Evolutionary conservation across 1,284 basidiomycete genomes (phyloP), one percentile per base, ranked within the genome.

Genomic region (Ganoderma boninense): DNA sequence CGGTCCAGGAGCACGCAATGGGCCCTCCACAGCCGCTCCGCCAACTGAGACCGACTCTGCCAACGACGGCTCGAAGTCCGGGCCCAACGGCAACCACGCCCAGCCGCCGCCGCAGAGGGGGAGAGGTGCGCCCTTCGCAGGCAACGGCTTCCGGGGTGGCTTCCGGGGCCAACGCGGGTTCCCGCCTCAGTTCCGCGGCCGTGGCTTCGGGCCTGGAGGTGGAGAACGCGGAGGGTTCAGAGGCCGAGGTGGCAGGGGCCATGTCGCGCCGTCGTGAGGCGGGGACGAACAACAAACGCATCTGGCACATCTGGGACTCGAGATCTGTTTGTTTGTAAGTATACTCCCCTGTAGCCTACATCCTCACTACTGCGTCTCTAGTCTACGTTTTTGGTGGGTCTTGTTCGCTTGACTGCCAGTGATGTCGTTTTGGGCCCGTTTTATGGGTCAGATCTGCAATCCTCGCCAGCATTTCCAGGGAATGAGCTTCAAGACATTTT

Each of bases 81-180:
- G 35, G 6, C 46, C 56, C 23, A 71, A 69, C 29, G 70, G 67
- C 29, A 54, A 66, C 38, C 57, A 61, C 13, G 70, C 46, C 56
- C 46, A 64, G 35, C 52, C 42, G 32, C 46, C 65, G 42, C 52
- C 42, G 32, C 54, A 35, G 35, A 64, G 69, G 68, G 80, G 79
- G 42, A 79, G 83, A 44, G 83, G 84, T 18, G 78, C 43, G 13
- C 59, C 65, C 16, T 68, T 61, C 63, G 59, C 42, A 23, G 65
- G 67, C 44, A 57, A 59, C 56, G 62, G 68, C 14, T 67, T 65
- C 63, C 49, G 72, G 7, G 71, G 74, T 44, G 71, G 63, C 32
- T 70, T 64, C 57, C 69, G 62, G 52, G 70, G 64, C 46, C 64
- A 59, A 4, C 62, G 76, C 23, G 72, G 74, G 2, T 73, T 70